Evolutionary conservation across 306 rosid genomes (phyloP), one percentile per base, ranked within the genome.

Genomic region (Cercis canadensis): DNA sequence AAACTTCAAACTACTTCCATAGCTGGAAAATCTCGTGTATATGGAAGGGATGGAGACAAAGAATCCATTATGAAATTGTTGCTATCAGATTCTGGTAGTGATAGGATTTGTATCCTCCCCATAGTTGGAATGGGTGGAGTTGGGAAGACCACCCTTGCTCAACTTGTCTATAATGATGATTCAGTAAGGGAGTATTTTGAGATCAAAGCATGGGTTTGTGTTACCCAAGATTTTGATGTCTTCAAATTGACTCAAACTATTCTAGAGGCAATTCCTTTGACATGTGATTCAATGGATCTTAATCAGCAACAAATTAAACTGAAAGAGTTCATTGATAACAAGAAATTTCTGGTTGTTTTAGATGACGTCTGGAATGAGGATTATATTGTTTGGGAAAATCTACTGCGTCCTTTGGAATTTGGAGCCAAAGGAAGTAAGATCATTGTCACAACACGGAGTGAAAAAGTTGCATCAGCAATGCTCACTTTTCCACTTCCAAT

Each of bases 341-440:
- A 61, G 56, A 81, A 31, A 53, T 76, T 70, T 31, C 53, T 81
- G 12, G 41, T 81, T 51, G 78, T 75, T 37, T 40, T 81, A 13
- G 81, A 81, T 66, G 85, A 76, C n/a, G 75, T 71, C 4, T 76
- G 85, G 78, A 81, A 45, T 45, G 81, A 76, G 14, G 67, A 72
- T 11, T 61, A 67, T 2, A 60, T 59, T 18, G 11, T 54, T 6
- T 81, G 75, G 82, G 78, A 72, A 16, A 12, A 4, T 21, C 16
- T 81, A 50, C 57, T 43, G 41, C 44, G 17, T 40, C 49, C 72
- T 14, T 47, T 81, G 34, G 61, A 18, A 17, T 70, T 54, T 44
- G 78, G 78, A 21, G 65, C 78, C n/a, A 18, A 4, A 5, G 78
- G 81, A 17, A 59, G 72, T 72, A 59, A 56, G 11, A 13, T 75